Base-by-base conservation (phyloP, 805 yeast species). In the Candida krabiensis region DNA sequence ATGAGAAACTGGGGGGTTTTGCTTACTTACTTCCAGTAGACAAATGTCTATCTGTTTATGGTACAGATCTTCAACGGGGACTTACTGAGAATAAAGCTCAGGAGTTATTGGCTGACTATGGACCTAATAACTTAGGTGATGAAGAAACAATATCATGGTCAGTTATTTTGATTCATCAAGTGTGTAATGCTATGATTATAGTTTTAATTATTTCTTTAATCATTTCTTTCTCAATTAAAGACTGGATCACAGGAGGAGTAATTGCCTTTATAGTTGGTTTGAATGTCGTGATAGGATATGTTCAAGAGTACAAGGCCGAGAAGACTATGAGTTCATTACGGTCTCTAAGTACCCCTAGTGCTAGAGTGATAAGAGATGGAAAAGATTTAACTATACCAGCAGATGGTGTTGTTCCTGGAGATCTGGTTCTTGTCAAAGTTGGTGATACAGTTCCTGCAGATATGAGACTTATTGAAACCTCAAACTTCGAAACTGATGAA, bases 231-330 rank as follows among this genome's bases (percentile, higher is more conserved):
- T 89, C 83, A 15, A 81, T 85, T 47, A 69, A 70, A 41, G 91
- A 85, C 58, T 84, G 86, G 83, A 85, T 84, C 47, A 79, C 87
- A 7, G 93, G 89, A 33, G 93, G 91, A 38, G 91, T 85, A 23
- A 81, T 84, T 55, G 79, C 77, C 1, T 81, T 75, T 32, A 90
- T 85, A 17, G 77, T 85, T 21, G 56, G 59, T 22, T 68, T 84
- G 39, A 84, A 84, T 53, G 77, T 84, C 25, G 61, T 63, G 19
- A 81, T 84, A 40, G 93, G 93, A 4, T 73, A 80, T 38, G 60
- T 73, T 46, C 93, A 84, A 59, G 91, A 84, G 55, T 71, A 68
- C 54, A 79, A 76, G 46, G 91, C 93, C 1, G 89, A 84, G 47
- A 75, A 81, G 55, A 85, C 91, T 1, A 85, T 84, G 87, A 85